A percentile compares a stretch with the other conserved stretches of the same genome.
These are phyloP conservation scores for Penicillium italicum DNA, from an alignment of 2,329 filamentous ascomycete species.

Conservation along the genomic window DNA sequence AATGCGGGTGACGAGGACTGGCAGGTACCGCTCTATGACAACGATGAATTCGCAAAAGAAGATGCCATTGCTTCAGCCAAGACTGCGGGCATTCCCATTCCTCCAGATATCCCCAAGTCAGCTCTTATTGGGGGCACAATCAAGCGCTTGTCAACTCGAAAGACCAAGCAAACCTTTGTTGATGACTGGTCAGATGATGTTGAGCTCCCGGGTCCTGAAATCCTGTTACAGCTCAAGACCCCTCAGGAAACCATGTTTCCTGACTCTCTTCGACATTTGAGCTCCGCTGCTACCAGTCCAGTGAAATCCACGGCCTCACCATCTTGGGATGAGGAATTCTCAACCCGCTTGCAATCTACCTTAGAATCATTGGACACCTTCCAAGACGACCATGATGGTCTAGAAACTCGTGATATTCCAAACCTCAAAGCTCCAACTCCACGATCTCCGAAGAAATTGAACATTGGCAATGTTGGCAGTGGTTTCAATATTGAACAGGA, in stretches of 20 bases:
- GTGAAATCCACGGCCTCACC: constrained; percentile 32
- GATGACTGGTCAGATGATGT: constrained; percentile 81
- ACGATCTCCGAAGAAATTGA: constrained; percentile 50
- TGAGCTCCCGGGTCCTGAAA: constrained; percentile 60
- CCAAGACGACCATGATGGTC: constrained; percentile 59
- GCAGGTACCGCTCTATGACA: constrained; percentile 77
- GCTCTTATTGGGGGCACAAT: constrained; percentile 90
- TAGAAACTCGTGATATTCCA: constrained; percentile 60
- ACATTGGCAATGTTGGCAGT: constrained; percentile 32
- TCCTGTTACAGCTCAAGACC: constrained; percentile 61
- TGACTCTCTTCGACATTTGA: constrained; percentile 65
- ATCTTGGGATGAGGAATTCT: constrained; percentile 37
- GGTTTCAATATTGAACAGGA: constrained; percentile 39
- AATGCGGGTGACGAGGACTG: constrained; percentile 76
- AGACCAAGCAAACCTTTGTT: constrained; percentile 67
- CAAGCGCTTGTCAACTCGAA: constrained; percentile 76
- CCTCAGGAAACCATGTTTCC: constrained; percentile 61
- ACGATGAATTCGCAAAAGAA: constrained; percentile 77
- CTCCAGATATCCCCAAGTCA: constrained; percentile 78
- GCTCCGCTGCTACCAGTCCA: constrained; percentile 44
- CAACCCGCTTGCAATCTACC: constrained; percentile 53
- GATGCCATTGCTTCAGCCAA: constrained; percentile 86
- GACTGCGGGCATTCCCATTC: constrained; percentile 86
- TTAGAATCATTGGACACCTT: constrained; percentile 60
- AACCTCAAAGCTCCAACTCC: constrained; percentile 67